Conservation (phyloP, 169 alveolate species). For the Plasmodium berghei region DNA sequence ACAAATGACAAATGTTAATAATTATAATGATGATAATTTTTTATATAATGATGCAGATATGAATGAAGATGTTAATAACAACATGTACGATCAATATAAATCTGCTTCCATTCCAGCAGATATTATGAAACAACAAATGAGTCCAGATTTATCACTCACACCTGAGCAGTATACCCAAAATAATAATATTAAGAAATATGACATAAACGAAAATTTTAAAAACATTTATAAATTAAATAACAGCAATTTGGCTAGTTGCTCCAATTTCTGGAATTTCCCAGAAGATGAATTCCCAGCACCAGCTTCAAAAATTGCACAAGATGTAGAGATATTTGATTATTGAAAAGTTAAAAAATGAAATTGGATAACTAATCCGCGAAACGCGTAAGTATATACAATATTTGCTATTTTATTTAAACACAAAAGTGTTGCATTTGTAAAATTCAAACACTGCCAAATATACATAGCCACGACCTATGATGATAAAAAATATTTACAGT, state of each 20-base stretch:
- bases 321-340: conserved; percentile 61
- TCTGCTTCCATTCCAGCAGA: neutral
- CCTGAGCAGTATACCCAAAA: neutral
- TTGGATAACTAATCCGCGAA: too few relatives aligned
- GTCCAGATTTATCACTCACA: neutral
- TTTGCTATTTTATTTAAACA: too few relatives aligned
- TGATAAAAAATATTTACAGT: too few relatives aligned
- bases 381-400: too few relatives aligned
- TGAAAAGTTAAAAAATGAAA: neutral
- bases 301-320: conserved; percentile 51
- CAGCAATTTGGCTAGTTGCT: conserved; percentile 38
- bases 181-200: conserved; percentile 2
- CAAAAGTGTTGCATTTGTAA: too few relatives aligned
- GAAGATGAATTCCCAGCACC: conserved; percentile 55
- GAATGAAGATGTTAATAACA: neutral
- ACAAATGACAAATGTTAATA: conserved; percentile 24
- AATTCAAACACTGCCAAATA: too few relatives aligned
- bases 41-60: conserved; percentile 19
- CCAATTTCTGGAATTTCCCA: conserved; percentile 64
- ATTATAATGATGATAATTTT: conserved; percentile 40
- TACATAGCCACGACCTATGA: too few relatives aligned
- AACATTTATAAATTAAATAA: conserved; percentile 44
- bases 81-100: conserved; percentile 11
- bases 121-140: conserved; percentile 5
- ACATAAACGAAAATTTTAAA: conserved; percentile 16